Evolutionary conservation across 257 asterid genomes (phyloP).

Genomic region (Cynanchum wilfordii): DNA sequence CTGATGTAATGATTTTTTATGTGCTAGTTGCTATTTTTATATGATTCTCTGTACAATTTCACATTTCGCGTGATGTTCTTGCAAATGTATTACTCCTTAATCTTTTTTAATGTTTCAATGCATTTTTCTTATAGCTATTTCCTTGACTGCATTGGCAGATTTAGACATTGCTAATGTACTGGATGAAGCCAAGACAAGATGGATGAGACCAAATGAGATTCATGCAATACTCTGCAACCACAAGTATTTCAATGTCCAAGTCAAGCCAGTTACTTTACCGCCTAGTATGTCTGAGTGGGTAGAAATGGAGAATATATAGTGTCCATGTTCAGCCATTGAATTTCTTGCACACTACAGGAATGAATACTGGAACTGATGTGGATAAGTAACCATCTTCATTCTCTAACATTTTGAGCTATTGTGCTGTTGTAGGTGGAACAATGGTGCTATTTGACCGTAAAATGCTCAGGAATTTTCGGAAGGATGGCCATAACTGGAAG

Average conservation of each 20-base stretch:
- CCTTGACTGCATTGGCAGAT: constrained; percentile 46
- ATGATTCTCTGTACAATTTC: neutral
- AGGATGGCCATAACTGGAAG: constrained; percentile 97
- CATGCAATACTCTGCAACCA: constrained; percentile 80
- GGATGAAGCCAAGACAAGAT: constrained; percentile 82
- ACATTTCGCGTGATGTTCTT: neutral
- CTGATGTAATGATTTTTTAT: neutral
- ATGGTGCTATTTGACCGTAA: constrained; percentile 89
- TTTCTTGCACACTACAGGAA: neutral
- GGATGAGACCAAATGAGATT: constrained; percentile 97
- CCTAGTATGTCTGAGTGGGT: constrained; percentile 35
- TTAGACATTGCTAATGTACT: constrained; percentile 57
- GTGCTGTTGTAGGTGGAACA: constrained; percentile 65
- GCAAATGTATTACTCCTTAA: neutral
- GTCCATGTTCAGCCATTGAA: neutral
- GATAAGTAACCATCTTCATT: neutral
- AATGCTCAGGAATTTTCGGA: constrained; percentile 94
- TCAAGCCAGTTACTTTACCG: constrained; percentile 87
- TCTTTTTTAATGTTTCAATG: neutral
- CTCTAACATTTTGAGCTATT: constrained; percentile 22
- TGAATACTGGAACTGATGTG: neutral
- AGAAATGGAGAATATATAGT: neutral
- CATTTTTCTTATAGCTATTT: constrained; percentile 1
- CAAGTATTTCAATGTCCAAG: constrained; percentile 63
- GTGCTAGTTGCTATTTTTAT: constrained; percentile 1